A percentile compares a stretch with the other conserved stretches of the same genome.
Conservation (phyloP, 495 filamentous ascomycete species). For the Talaromyces ruber region DNA sequence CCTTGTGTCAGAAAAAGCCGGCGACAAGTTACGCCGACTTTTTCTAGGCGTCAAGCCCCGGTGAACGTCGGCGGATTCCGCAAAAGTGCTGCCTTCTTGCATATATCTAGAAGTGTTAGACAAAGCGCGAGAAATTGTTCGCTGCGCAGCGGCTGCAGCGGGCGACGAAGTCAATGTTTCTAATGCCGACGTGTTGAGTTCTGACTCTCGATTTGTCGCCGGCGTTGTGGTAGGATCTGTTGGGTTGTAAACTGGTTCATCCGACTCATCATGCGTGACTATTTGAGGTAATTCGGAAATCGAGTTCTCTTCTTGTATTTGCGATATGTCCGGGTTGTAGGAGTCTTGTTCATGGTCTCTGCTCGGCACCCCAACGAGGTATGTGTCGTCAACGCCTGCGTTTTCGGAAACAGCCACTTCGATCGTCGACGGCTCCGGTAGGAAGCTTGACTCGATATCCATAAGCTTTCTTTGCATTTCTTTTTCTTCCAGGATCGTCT, state of each 20-base stretch:
- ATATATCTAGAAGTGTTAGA: slow-evolving; percentile 32
- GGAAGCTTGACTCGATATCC: slow-evolving; percentile 84
- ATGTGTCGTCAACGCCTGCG: slow-evolving; percentile 33
- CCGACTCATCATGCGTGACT: slow-evolving; percentile 30
- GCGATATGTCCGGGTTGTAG: background rate
- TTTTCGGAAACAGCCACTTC: slow-evolving; percentile 20
- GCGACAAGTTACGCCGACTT: slow-evolving; percentile 5
- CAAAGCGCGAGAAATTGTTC: slow-evolving; percentile 44
- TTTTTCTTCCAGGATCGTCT: slow-evolving; percentile 50
- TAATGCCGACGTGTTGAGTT: slow-evolving; percentile 45
- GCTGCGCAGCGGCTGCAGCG: slow-evolving; percentile 52
- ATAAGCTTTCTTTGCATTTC: slow-evolving; percentile 65
- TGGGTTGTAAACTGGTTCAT: slow-evolving; percentile 13
- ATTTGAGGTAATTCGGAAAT: slow-evolving; percentile 18
- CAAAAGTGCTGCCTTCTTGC: slow-evolving; percentile 9
- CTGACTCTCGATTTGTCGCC: slow-evolving; percentile 12
- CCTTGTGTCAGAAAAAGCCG: slow-evolving; percentile 7
- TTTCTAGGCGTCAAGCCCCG: slow-evolving; percentile 2
- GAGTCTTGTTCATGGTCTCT: background rate
- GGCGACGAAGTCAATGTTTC: slow-evolving; percentile 60
- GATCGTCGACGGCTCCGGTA: slow-evolving; percentile 45
- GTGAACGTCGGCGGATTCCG: background rate
- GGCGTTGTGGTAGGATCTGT: slow-evolving; percentile 15
- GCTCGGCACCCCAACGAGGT: slow-evolving; percentile 26
- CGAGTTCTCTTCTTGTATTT: slow-evolving; percentile 6